Conservation (phyloP, 169 alveolate genomes). For the Perkinsus olseni region DNA sequence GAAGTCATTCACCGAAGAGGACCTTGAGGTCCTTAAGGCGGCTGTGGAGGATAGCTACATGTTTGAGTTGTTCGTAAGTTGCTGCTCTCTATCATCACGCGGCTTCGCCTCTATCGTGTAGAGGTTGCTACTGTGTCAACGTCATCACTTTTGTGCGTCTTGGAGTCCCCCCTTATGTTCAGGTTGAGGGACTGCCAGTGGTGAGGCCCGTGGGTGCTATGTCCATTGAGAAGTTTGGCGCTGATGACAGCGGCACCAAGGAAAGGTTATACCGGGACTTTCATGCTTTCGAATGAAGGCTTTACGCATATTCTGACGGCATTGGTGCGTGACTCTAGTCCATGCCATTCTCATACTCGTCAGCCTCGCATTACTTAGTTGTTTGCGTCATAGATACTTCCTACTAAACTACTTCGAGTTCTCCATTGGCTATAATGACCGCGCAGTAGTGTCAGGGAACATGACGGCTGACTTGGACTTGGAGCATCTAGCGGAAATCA, state of each 20-base stretch:
- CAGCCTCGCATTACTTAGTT: too few species aligned
- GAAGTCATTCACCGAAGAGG: background rate
- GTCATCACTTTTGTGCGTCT: too few species aligned
- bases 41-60: background rate
- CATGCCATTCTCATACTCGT: too few species aligned
- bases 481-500: background rate
- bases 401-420: background rate
- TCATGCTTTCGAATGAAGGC: background rate
- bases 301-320: too few species aligned
- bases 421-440: constrained; percentile 6
- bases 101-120: too few species aligned
- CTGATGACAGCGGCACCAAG: background rate
- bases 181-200: background rate
- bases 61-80: background rate
- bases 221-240: background rate
- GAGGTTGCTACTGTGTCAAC: too few species aligned
- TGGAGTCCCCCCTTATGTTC: background rate
- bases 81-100: too few species aligned
- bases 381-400: background rate
- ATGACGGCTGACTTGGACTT: background rate
- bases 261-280: background rate
- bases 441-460: background rate
- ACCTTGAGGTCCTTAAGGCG: background rate
- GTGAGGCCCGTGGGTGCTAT: background rate
- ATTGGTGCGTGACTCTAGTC: too few species aligned